Percentiles rank a stretch among this genome's conserved stretches.
phyloP scores from a whole-genome alignment of 2,329 filamentous ascomycete species.

The Myriangium duriaei region DNA sequence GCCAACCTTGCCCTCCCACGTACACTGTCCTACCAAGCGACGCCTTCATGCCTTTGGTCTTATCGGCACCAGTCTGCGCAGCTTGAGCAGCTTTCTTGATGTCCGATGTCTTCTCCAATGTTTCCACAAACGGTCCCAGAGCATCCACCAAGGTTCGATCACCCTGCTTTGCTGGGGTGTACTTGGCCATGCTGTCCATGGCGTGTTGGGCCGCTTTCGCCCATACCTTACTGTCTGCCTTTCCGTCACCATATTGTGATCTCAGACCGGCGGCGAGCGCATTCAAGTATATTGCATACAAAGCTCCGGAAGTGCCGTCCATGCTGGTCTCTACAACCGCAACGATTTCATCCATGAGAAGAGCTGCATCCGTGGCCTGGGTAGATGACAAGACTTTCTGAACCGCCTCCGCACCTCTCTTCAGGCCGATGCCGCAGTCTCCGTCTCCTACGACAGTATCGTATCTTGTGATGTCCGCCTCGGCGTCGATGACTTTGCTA shows the following conservation, averaged over 20 bases:
- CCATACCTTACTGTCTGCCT: constrained; percentile 39
- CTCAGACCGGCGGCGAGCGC: constrained; percentile 59
- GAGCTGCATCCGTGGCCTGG: constrained; percentile 42
- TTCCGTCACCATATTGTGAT: constrained; percentile 32
- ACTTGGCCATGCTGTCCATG: constrained; percentile 58
- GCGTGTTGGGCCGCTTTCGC: constrained; percentile 59
- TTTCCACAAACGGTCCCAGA: constrained; percentile 72
- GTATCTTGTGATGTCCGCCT: constrained; percentile 53
- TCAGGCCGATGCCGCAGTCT: constrained; percentile 77
- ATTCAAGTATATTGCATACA: constrained; percentile 84
- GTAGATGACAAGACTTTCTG: constrained; percentile 31
- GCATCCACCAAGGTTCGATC: constrained; percentile 88
- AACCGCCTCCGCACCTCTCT: constrained; percentile 65
- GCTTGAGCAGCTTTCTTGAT: constrained; percentile 63
- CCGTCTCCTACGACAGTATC: constrained; percentile 81
- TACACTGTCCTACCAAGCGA: constrained; percentile 76
- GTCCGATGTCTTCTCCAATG: constrained; percentile 51
- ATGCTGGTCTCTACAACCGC: constrained; percentile 55
- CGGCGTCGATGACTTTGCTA: constrained; percentile 49
- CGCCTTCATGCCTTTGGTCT: constrained; percentile 84
- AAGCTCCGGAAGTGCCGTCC: constrained; percentile 65
- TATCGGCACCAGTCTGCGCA: constrained; percentile 61
- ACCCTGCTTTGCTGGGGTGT: constrained; percentile 80
- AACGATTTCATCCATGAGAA: constrained; percentile 48
- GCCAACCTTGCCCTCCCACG: constrained; percentile 62